Evolutionary conservation across 2,329 filamentous ascomycete species (phyloP).

Genomic region (Colletotrichum godetiae): DNA sequence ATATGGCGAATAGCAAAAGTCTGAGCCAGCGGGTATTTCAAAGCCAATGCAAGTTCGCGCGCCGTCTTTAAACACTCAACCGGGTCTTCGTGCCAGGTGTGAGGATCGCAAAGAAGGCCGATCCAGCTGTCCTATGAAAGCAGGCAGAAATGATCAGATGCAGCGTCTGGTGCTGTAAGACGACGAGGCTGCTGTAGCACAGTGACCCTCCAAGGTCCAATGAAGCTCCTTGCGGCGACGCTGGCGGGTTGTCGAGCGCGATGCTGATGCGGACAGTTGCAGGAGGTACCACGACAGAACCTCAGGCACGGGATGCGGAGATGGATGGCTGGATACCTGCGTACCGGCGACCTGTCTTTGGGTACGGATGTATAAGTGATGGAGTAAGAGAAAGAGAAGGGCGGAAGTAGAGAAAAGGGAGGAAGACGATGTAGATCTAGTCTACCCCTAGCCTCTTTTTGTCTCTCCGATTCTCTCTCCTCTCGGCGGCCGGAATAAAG

Average conservation of each 20-base stretch:
- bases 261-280: constrained; percentile 58
- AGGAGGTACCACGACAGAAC: constrained; percentile 50
- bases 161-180: constrained; percentile 51
- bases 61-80: constrained; percentile 7
- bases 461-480: constrained; percentile 8
- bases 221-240: constrained; percentile 63
- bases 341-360: constrained; percentile 9
- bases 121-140: constrained; percentile 31
- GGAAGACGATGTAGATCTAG: constrained; percentile 30
- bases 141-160: constrained; percentile 46
- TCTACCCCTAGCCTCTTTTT: constrained; percentile 24
- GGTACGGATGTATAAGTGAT: constrained; percentile 2
- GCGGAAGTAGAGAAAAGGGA: constrained; percentile 33
- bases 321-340: constrained; percentile 25
- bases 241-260: constrained; percentile 53
- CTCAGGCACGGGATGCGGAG: constrained; percentile 44
- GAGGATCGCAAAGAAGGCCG: not conserved
- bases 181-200: constrained; percentile 57
- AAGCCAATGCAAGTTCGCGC: not conserved
- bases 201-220: constrained; percentile 54
- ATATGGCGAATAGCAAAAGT: not conserved
- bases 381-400: constrained; percentile 30
- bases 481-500: constrained; percentile 29
- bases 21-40: not conserved
- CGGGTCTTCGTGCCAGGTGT: constrained; percentile 7